phyloP scores from a whole-genome alignment of 176 grass and related monocot genomes.

The Saccharum spontaneum region DNA sequence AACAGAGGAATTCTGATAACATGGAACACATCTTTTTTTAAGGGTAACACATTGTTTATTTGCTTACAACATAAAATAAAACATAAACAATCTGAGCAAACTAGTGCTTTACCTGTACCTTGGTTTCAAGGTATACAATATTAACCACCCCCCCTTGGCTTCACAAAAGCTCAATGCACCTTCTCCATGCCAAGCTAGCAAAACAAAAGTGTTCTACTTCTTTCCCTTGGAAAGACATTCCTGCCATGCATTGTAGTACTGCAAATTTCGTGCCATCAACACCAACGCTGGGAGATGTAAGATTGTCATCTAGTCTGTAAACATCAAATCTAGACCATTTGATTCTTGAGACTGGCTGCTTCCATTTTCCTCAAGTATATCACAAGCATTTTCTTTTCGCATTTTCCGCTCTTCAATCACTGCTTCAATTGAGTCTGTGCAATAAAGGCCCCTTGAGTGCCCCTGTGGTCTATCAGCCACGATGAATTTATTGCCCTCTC shows the following conservation, averaged over 20 bases:
- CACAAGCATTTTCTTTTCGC: slow-evolving; percentile 53
- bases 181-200: not conserved
- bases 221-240: not conserved
- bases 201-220: not conserved
- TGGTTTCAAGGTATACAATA: not conserved
- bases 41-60: not conserved
- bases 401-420: slow-evolving; percentile 67
- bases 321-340: slow-evolving; percentile 54
- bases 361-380: slow-evolving; percentile 67
- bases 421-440: slow-evolving; percentile 56
- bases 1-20: not conserved
- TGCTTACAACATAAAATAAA: not conserved
- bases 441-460: slow-evolving; percentile 62
- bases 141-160: not conserved
- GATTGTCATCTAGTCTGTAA: slow-evolving; percentile 12
- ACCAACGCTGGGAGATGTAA: not conserved
- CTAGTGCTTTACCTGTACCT: not conserved
- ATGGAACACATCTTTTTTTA: not conserved
- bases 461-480: slow-evolving; percentile 62
- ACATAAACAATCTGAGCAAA: not conserved
- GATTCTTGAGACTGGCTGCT: slow-evolving; percentile 37
- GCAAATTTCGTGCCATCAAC: not conserved
- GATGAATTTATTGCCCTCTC: slow-evolving; percentile 68
- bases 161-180: not conserved
- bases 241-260: not conserved